Base-by-base conservation (phyloP, 1,284 basidiomycete genomes). In the Baeospora myosura region DNA sequence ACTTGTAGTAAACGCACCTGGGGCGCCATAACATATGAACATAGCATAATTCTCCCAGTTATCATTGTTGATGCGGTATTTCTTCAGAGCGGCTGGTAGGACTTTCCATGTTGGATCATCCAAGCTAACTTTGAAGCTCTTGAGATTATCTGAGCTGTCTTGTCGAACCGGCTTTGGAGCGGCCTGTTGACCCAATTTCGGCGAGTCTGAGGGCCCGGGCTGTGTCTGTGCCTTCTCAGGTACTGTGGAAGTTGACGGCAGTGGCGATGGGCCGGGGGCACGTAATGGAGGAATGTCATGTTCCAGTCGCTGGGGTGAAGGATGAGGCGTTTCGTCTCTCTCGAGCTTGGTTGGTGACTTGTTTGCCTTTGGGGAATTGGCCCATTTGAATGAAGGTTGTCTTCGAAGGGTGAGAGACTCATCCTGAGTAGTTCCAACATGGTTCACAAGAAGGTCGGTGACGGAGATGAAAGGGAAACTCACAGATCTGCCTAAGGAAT, bases 81-180 rank as follows among this genome's bases (percentile, higher is more conserved):
- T 98, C 68, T 97, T 97, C 50, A 99, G 70, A 12, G 96, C 96
- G 0, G 95, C 94, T 0, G 96, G 95, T 12, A 99, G 69, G 12
- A 99, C 95, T 58, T 96, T 97, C 84, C 89, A 95, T 42, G 94
- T 96, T 0, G 96, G 95, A 62, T 98, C 96, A 47, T 98, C 95
- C 47, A 98, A 64, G 49, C 89, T 87, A 50, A 89, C 86, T 63
- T 89, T 89, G 72, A 89, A 89, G 57, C 83, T 87, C 68, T 88
- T 88, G 49, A 88, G 67, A 48, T 85, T 87, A 52, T 88, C 85
- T 11, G 78, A 71, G 51, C 76, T 84, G 31, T 86, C 83, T 54
- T 81, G 76, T 32, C 74, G 69, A 24, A 61, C 58, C 1, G 75
- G 68, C 50, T 72, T 76, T 4, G 69, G 61, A 20, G 67, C 57